These are phyloP conservation scores for Nothopassalora personata DNA, from an alignment of 2,329 filamentous ascomycete genomes.

Conservation along the genomic window DNA sequence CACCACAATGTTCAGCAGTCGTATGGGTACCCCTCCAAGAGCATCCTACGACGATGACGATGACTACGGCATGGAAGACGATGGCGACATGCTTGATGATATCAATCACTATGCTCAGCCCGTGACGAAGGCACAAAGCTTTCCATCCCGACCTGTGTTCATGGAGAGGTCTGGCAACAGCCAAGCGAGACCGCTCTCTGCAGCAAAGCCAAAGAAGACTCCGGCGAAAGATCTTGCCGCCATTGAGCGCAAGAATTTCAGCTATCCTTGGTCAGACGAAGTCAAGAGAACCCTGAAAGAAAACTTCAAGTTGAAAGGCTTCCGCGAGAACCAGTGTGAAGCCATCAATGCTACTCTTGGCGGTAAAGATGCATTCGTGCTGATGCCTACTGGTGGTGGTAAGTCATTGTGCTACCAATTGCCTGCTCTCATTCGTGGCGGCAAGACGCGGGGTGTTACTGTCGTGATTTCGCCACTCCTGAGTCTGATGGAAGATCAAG, in stretches of 20 bases:
- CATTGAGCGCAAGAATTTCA: constrained; percentile 22
- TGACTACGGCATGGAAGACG: constrained; percentile 33
- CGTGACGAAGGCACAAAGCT: neutral
- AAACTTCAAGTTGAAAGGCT: constrained; percentile 77
- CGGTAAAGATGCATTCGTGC: constrained; percentile 85
- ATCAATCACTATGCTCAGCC: constrained; percentile 5
- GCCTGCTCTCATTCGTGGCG: constrained; percentile 75
- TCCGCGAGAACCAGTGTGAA: constrained; percentile 86
- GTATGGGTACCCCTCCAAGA: constrained; percentile 36
- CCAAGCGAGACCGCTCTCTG: constrained; percentile 7
- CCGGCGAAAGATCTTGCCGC: constrained; percentile 21
- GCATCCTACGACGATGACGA: constrained; percentile 26
- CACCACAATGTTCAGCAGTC: constrained; percentile 32
- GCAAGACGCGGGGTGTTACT: constrained; percentile 78
- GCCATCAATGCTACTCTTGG: constrained; percentile 88
- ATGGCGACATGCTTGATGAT: constrained; percentile 36
- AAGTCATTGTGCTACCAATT: constrained; percentile 97
- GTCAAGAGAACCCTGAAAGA: constrained; percentile 76
- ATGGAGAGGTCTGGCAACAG: constrained; percentile 29
- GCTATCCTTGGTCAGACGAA: constrained; percentile 75
- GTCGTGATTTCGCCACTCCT: constrained; percentile 91
- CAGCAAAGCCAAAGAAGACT: constrained; percentile 31
- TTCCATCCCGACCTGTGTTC: constrained; percentile 24
- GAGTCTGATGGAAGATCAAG: constrained; percentile 96
- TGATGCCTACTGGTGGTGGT: constrained; percentile 96